These are phyloP conservation scores for Heliamphora pulchella DNA, from an alignment of 179 eudicot genomes.

Conservation along the genomic window DNA sequence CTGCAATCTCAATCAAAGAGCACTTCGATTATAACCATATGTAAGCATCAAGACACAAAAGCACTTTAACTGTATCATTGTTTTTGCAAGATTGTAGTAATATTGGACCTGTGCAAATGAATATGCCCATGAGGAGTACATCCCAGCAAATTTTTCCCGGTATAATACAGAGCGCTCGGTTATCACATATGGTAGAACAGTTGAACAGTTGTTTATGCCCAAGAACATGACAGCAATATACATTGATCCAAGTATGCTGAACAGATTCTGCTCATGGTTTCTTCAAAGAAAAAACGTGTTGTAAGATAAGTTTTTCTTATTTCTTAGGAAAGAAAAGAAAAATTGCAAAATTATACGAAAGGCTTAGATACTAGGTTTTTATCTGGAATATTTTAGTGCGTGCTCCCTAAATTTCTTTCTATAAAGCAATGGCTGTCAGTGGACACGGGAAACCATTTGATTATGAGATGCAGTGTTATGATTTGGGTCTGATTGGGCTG, in stretches of 20 bases:
- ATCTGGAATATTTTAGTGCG: neutral
- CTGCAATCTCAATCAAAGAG: constrained; percentile 19
- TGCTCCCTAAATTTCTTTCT: neutral
- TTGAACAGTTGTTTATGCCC: constrained; percentile 41
- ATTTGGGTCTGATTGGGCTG: neutral
- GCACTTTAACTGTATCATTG: neutral
- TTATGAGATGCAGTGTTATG: neutral
- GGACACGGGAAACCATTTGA: neutral
- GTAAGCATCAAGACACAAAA: neutral
- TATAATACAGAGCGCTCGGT: constrained; percentile 39
- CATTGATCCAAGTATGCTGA: constrained; percentile 23
- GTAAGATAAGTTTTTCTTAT: neutral
- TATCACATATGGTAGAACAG: constrained; percentile 31
- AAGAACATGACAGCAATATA: constrained; percentile 10
- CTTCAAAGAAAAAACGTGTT: neutral
- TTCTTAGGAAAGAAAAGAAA: neutral
- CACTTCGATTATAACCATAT: neutral
- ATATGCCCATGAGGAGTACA: constrained; percentile 45
- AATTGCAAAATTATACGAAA: neutral
- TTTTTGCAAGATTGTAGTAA: too few relatives aligned
- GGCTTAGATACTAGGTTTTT: neutral
- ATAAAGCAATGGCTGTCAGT: neutral
- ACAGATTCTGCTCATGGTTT: constrained; percentile 19
- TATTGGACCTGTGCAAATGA: constrained; percentile 37
- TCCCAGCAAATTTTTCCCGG: constrained; percentile 50